Evolutionary conservation across 2,329 filamentous ascomycete genomes (phyloP).

Genomic region (Thermoascus crustaceus): DNA sequence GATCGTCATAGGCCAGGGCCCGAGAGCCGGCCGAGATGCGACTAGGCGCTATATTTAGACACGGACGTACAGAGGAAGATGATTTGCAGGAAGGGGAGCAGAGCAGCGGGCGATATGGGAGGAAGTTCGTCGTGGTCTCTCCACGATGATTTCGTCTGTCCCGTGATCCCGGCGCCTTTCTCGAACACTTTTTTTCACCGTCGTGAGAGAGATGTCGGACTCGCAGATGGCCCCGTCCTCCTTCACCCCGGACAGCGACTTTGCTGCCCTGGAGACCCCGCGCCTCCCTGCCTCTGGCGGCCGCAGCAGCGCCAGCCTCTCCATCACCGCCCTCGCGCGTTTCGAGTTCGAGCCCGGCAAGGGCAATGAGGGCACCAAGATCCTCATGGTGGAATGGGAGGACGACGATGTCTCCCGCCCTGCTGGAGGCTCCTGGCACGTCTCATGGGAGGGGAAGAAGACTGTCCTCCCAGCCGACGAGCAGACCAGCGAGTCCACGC

Average conservation of each 20-base stretch:
- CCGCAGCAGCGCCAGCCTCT: slow-evolving; percentile 26
- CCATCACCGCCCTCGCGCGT: slow-evolving; percentile 59
- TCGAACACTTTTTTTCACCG: no score
- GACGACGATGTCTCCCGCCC: slow-evolving; percentile 46
- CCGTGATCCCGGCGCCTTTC: no score
- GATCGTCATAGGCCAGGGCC: no score
- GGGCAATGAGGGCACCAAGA: slow-evolving; percentile 77
- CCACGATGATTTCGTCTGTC: no score
- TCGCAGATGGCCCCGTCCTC: slow-evolving; percentile 8
- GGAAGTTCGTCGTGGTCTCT: no score
- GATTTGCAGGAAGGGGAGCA: no score
- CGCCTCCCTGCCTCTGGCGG: no score
- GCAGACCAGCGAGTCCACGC: slow-evolving; percentile 43
- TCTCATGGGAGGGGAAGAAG: slow-evolving; percentile 76
- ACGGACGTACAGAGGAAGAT: no score
- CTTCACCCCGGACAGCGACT: slow-evolving; percentile 25
- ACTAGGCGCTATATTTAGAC: no score
- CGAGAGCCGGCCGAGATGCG: no score
- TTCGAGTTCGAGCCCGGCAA: slow-evolving; percentile 78
- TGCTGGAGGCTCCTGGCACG: slow-evolving; percentile 57
- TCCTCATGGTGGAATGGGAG: slow-evolving; percentile 90
- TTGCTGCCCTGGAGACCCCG: slow-evolving; percentile 24
- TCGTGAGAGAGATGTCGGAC: slow-evolving; percentile 1
- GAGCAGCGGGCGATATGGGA: no score
- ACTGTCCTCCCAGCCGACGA: slow-evolving; percentile 61